Base-by-base conservation (phyloP, 106 monocot species). In the Alisma plantagoaquatica region DNA sequence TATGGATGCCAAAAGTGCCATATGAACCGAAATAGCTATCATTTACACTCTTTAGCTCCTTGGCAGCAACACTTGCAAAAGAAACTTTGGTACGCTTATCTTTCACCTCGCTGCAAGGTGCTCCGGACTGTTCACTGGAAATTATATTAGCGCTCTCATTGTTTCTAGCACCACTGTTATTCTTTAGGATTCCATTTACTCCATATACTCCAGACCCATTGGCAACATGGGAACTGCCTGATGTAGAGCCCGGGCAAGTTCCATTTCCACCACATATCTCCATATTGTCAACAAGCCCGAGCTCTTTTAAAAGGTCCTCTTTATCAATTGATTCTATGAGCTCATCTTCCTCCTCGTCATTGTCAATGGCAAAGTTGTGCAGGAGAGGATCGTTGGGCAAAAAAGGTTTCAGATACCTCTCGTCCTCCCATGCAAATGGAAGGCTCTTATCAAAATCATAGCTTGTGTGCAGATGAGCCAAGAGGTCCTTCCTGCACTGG, bases 1-100 rank as follows among this genome's bases (percentile, higher is more conserved):
- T 79, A 41, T 98, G 98, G 61, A 98, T 90, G 20, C 98, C 77
- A 57, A 90, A 98, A 3, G 90, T 82, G 52, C 90, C 66, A 74
- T 98, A 98, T 0, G 85, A 63, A 42, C 90, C 90, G 70, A 98
- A 98, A 53, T 98, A 98, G 63, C 53, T 5, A 79, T 83, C 53
- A 87, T 83, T 38, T 79, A 76, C 59, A 54, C 73, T 57, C 77
- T 82, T 57, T 77, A 79, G n/a, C 76, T 54, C 75, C 64, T 45
- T 54, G 69, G 58, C 75, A 73, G 75, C 58, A 62, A 65, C 72
- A 77, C 69, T 84, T 18, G 68, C 63, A 62, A 76, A 53, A 59
- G 78, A 67, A 52, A 85, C 65, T 54, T 57, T 81, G 24, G 70
- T 30, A n/a, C 76, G 59, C 49, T 50, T 73, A 53, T 80, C 51